A percentile compares a stretch with the other conserved stretches of the same genome.
Conservation (phyloP, 148 eudicot species). For the Polygonum maritimum region DNA sequence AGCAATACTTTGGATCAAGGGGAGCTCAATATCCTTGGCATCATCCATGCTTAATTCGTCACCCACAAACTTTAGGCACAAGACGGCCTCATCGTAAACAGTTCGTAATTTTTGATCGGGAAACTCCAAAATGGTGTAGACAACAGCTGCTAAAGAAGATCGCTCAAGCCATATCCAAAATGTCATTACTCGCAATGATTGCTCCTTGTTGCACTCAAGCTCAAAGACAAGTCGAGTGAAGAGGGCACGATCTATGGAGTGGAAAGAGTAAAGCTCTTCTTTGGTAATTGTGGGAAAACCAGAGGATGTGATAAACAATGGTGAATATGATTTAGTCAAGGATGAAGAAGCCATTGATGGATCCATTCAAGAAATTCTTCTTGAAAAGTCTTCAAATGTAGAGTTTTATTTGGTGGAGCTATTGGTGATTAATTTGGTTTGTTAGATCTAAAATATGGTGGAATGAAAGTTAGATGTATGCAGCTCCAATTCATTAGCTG, state of each 20-base stretch:
- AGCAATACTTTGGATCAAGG: slow-evolving; percentile 16
- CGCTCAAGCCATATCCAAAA: slow-evolving; percentile 37
- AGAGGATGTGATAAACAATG: not conserved
- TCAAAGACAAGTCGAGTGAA: slow-evolving; percentile 21
- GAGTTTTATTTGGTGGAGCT: not conserved
- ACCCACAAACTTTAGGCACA: slow-evolving; percentile 16
- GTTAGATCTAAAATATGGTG: not conserved
- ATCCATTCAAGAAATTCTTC: not conserved
- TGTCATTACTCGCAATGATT: slow-evolving; percentile 25
- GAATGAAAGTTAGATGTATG: not conserved
- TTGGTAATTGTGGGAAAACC: slow-evolving; percentile 7
- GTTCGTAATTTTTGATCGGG: slow-evolving; percentile 8
- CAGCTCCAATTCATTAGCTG: not conserved
- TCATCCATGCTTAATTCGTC: not conserved
- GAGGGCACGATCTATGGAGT: slow-evolving; percentile 22
- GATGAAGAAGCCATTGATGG: not conserved
- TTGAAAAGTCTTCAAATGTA: not conserved
- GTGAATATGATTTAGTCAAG: not conserved
- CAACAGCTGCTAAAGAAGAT: not conserved
- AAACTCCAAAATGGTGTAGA: not conserved
- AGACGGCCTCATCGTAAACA: slow-evolving; percentile 17
- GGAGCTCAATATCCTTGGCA: not conserved
- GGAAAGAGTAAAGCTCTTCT: slow-evolving; percentile 22
- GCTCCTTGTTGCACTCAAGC: slow-evolving; percentile 12
- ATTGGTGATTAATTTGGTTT: not conserved